These are phyloP conservation scores for Trichophyton mentagrophytes DNA, from an alignment of 2,329 filamentous ascomycete species.

Conservation along the genomic window DNA sequence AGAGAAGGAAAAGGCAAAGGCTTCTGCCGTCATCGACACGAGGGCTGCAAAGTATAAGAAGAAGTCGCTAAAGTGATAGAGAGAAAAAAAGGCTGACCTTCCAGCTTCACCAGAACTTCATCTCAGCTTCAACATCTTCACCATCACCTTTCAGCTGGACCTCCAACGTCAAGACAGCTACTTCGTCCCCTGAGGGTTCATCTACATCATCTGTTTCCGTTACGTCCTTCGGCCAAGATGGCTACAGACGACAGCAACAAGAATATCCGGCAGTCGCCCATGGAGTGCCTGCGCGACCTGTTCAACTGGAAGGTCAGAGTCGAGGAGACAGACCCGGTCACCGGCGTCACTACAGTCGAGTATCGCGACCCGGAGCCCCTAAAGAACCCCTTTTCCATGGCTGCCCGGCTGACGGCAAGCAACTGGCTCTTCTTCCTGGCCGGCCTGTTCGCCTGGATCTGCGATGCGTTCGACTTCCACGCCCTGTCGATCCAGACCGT, in stretches of 20 bases:
- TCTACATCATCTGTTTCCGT: too few species aligned
- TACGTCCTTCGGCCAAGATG: not conserved
- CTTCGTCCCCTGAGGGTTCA: too few species aligned
- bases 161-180: not conserved
- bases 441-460: constrained; percentile 63
- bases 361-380: constrained; percentile 56
- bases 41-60: not conserved
- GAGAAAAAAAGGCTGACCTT: too few species aligned
- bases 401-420: constrained; percentile 48
- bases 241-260: not conserved
- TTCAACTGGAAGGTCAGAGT: constrained; percentile 65
- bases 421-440: constrained; percentile 68
- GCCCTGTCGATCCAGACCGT: constrained; percentile 47
- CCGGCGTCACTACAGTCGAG: constrained; percentile 51
- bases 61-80: too few species aligned
- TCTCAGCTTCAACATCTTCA: not conserved
- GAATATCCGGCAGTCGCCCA: constrained; percentile 40
- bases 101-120: too few species aligned
- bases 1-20: not conserved
- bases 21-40: not conserved
- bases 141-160: not conserved
- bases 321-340: constrained; percentile 48
- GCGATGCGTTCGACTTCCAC: constrained; percentile 52
- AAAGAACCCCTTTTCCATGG: constrained; percentile 55
- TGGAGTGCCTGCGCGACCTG: constrained; percentile 51